Percentiles rank a stretch among this genome's conserved stretches.
phyloP scores from a whole-genome alignment of 1,284 basidiomycete species.

The Fomitopsis pinicola region DNA sequence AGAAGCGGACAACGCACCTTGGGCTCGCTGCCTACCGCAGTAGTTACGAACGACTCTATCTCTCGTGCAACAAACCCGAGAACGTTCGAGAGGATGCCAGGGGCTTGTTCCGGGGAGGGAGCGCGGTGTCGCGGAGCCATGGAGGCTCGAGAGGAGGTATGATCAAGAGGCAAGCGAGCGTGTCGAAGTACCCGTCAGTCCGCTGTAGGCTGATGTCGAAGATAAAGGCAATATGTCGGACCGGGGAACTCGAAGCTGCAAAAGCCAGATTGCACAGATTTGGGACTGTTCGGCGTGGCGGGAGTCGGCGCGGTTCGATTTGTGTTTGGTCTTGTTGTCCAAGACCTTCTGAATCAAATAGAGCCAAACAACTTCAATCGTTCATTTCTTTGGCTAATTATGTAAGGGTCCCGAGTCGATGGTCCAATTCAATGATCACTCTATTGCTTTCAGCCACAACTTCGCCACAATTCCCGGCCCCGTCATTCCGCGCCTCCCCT shows the following conservation, averaged over 20 bases:
- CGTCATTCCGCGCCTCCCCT: no score
- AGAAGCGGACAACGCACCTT: slow-evolving; percentile 9
- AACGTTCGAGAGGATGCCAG: slow-evolving; percentile 58
- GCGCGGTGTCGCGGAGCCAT: slow-evolving; percentile 20
- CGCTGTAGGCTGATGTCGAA: no score
- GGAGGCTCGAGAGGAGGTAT: slow-evolving; percentile 14
- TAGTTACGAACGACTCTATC: slow-evolving; percentile 62
- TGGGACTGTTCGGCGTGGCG: no score
- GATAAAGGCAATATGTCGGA: no score
- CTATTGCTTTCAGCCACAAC: not conserved
- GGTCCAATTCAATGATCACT: no score
- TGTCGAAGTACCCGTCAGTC: no score
- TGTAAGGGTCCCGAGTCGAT: not conserved
- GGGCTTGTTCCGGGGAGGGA: slow-evolving; percentile 9
- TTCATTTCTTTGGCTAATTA: not conserved
- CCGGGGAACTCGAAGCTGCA: no score
- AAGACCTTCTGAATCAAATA: not conserved
- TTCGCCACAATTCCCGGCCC: no score
- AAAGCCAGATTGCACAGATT: no score
- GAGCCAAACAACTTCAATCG: not conserved
- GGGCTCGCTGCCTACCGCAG: slow-evolving; percentile 40
- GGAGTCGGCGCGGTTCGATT: no score
- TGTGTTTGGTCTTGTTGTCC: not conserved
- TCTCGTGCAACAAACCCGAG: slow-evolving; percentile 68
- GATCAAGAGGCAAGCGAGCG: no score